These are phyloP conservation scores for Typha latifolia DNA, from an alignment of 176 grass and related monocot genomes.

Conservation along the genomic window DNA sequence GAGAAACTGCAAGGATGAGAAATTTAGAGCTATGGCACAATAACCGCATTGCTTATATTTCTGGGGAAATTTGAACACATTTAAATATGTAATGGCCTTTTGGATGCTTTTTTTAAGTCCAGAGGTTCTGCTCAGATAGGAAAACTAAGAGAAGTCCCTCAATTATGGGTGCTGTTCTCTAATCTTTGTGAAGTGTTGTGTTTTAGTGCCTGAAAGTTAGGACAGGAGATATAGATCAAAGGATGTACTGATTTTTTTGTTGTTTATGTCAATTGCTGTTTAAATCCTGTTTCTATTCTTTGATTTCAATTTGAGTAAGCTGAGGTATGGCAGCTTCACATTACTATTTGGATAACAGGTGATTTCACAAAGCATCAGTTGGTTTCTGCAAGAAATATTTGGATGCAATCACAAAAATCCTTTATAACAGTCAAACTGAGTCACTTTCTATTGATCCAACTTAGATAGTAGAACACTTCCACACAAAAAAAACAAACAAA, in stretches of 20 bases:
- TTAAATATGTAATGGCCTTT: not conserved
- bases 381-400: no score
- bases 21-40: slow-evolving; percentile 13
- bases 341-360: not conserved
- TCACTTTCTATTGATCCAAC: no score
- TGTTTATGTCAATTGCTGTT: not conserved
- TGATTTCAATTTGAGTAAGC: not conserved
- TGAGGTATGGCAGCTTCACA: not conserved
- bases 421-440: no score
- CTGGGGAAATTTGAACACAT: not conserved
- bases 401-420: no score
- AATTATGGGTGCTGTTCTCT: not conserved
- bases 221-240: not conserved
- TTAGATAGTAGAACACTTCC: no score
- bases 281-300: not conserved
- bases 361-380: no score
- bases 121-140: not conserved
- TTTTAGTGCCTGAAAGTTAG: not conserved
- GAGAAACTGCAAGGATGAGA: slow-evolving; percentile 65
- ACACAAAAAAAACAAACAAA: no score
- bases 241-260: not conserved
- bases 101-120: not conserved
- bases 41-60: not conserved
- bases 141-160: not conserved
- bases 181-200: not conserved